Evolutionary conservation across 129 eudicot genomes (phyloP), one percentile per base, ranked within the genome.

Genomic region (Helianthus tuberosus): DNA sequence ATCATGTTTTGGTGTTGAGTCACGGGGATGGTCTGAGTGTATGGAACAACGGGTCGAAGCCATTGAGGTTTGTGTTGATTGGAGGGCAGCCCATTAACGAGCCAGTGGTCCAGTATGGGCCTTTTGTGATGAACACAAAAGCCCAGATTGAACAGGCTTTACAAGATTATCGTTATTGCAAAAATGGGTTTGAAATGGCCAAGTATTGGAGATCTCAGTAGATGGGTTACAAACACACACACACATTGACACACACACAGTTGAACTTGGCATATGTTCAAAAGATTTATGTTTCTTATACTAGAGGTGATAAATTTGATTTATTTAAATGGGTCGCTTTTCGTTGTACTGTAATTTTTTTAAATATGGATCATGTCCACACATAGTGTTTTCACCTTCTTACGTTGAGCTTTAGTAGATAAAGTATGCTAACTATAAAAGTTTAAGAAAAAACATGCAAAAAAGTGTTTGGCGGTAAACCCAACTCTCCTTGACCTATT

Each of bases 101-200:
- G 59, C 97, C 98, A 0, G 93, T 94, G 78, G 93, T 84, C 32
- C 97, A 85, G 48, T 83, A 88, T 69, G 98, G 98, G 29, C 98
- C 97, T 25, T 94, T 94, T 84, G 98, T 94, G 80, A 94, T 94
- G 98, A 94, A 94, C 80, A 88, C 98, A 9, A 88, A 94, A 69
- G 89, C 79, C 3, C 89, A 94, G 69, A 88, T 94, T 55, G 86
- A 94, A 53, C 76, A 85, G 76, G 81, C 98, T 17, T 83, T 94
- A 75, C 87, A 90, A 57, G 98, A 94, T 65, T 94, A 90, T 73
- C 84, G 85, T 1, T 77, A 86, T 27, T 54, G 85, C 80, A 82
- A 84, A 88, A 91, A 94, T 76, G 99, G 99, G 29, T 94, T 94
- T 72, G 99, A 94, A 72, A 84, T 66, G 93, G 97, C 96, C 14